Conservation (phyloP, 2,329 filamentous ascomycete species). For the Conoideocrella luteorostrata region DNA sequence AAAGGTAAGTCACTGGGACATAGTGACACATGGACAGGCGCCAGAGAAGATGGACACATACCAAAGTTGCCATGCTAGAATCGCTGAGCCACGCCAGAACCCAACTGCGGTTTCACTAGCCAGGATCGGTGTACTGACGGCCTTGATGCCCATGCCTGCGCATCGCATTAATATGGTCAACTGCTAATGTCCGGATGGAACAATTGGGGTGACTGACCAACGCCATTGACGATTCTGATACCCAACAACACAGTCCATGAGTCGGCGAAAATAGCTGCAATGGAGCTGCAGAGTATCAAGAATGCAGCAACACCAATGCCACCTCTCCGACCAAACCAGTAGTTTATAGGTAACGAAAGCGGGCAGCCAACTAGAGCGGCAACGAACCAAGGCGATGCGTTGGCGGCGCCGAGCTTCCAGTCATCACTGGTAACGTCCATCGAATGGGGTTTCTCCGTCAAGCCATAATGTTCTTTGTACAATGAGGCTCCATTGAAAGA, state of each 20-base stretch:
- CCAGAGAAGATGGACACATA: no score
- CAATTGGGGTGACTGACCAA: constrained; percentile 22
- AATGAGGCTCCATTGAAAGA: constrained; percentile 36
- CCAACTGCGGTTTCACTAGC: constrained; percentile 40
- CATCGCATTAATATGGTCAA: not conserved
- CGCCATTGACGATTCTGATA: constrained; percentile 30
- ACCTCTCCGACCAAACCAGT: constrained; percentile 33
- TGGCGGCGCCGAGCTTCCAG: constrained; percentile 34
- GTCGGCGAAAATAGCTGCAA: constrained; percentile 27
- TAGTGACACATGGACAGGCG: no score
- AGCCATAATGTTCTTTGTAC: constrained; percentile 18
- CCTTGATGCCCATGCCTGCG: constrained; percentile 41
- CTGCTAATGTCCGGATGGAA: not conserved
- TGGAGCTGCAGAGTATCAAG: constrained; percentile 32
- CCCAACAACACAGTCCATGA: constrained; percentile 27
- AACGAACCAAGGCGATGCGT: constrained; percentile 32
- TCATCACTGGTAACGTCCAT: constrained; percentile 16
- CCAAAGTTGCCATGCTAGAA: constrained; percentile 42
- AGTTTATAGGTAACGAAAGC: constrained; percentile 33
- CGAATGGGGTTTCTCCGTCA: constrained; percentile 6
- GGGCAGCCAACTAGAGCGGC: constrained; percentile 33
- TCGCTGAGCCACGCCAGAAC: constrained; percentile 41
- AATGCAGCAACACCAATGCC: constrained; percentile 32
- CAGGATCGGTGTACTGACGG: constrained; percentile 40
- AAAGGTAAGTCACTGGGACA: no score